A percentile compares a stretch with the other conserved stretches of the same genome.
Conservation (phyloP, 2,329 filamentous ascomycete species). For the Cladophialophora immunda region DNA sequence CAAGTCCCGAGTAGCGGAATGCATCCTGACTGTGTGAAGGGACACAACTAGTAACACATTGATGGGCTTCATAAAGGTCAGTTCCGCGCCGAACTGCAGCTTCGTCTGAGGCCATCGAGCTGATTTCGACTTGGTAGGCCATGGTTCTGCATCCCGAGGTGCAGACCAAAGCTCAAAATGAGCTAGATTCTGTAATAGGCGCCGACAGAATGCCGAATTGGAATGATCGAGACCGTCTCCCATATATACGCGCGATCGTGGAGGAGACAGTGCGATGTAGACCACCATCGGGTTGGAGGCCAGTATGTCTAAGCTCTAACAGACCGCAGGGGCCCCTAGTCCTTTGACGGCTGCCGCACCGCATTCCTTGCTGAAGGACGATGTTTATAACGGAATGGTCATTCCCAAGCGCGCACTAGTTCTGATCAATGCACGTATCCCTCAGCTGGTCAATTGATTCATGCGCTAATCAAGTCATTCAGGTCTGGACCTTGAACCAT, state of each 20-base stretch:
- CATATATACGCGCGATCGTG: not conserved
- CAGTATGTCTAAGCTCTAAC: not conserved
- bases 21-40: not conserved
- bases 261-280: not conserved
- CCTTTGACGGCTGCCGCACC: not conserved
- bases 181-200: not conserved
- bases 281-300: not conserved
- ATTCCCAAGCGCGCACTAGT: not conserved
- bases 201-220: not conserved
- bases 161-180: not conserved
- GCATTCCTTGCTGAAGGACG: not conserved
- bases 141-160: conserved; percentile 9
- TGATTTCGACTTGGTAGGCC: not conserved
- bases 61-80: conserved; percentile 6
- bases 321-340: not conserved
- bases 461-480: not conserved
- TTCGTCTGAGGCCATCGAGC: not conserved
- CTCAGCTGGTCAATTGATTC: not conserved
- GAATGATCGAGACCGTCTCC: not conserved
- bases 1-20: too few relatives aligned
- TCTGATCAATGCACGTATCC: not conserved
- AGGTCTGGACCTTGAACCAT: not conserved
- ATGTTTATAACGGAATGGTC: not conserved
- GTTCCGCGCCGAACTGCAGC: not conserved
- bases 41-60: conserved; percentile 4